Evolutionary conservation across 1,139 yeast species (phyloP).

Genomic region (Magnusiomyces starmeri): DNA sequence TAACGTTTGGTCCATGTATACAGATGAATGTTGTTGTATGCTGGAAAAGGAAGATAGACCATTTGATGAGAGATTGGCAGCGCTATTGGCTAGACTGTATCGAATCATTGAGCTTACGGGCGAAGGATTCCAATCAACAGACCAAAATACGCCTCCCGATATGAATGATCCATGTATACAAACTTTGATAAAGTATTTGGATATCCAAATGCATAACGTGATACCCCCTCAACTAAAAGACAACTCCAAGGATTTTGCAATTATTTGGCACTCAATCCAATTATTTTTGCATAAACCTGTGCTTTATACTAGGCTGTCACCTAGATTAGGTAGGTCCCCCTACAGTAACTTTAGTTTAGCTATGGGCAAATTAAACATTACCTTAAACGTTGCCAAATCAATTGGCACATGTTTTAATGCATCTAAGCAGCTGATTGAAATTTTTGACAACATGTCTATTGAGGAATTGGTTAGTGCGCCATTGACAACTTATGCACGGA

Average conservation of each 20-base stretch:
- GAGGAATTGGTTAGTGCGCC: not conserved
- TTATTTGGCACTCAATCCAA: slow-evolving; percentile 2
- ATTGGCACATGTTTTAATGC: slow-evolving; percentile 20
- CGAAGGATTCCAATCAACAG: slow-evolving; percentile 23
- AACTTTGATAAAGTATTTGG: slow-evolving; percentile 23
- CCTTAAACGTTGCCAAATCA: slow-evolving; percentile 20
- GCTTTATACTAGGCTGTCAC: slow-evolving; percentile 31
- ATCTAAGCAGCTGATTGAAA: not conserved
- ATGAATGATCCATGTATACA: slow-evolving; percentile 22
- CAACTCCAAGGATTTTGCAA: not conserved
- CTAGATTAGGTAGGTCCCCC: slow-evolving; percentile 32
- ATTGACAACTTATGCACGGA: not conserved
- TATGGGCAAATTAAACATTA: slow-evolving; percentile 20
- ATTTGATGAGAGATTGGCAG: slow-evolving; percentile 35
- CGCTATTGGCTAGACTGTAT: slow-evolving; percentile 53
- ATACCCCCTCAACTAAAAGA: not conserved
- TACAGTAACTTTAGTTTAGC: slow-evolving; percentile 33
- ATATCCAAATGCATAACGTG: slow-evolving; percentile 16
- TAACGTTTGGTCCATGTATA: slow-evolving; percentile 42
- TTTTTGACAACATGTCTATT: not conserved
- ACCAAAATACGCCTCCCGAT: slow-evolving; percentile 26
- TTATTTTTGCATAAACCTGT: slow-evolving; percentile 56
- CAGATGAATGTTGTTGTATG: slow-evolving; percentile 52
- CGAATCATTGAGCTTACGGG: slow-evolving; percentile 53
- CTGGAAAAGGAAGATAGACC: slow-evolving; percentile 36